Evolutionary conservation across 306 rosid species (phyloP).

Genomic region (Fragaria iinumae): DNA sequence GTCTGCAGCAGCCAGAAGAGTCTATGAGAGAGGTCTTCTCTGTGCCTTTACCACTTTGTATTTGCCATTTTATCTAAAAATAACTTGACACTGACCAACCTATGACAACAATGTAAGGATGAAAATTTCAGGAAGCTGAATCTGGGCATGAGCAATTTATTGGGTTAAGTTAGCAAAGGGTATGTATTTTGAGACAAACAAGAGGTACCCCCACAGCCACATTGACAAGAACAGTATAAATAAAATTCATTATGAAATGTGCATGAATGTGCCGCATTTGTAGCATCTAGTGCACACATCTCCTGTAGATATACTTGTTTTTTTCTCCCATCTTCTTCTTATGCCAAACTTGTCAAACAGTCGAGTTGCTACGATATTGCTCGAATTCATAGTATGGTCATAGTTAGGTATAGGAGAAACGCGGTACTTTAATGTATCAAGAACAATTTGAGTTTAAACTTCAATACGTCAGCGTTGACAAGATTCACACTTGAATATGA

Average conservation of each 20-base stretch:
- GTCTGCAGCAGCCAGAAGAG: slow-evolving; percentile 5
- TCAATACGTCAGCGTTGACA: no score
- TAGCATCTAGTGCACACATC: background rate
- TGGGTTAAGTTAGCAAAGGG: background rate
- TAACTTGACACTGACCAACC: background rate
- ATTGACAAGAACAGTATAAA: background rate
- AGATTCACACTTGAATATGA: no score
- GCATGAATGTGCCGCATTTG: slow-evolving; percentile 11
- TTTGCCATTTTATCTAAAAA: background rate
- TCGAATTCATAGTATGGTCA: background rate
- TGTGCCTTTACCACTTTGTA: background rate
- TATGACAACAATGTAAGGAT: background rate
- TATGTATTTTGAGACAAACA: background rate
- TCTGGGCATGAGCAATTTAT: background rate
- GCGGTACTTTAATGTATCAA: no score
- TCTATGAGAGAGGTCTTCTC: background rate
- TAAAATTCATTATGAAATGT: background rate
- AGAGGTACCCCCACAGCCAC: background rate
- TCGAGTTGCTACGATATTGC: background rate
- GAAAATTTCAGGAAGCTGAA: background rate
- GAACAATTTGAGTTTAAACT: no score
- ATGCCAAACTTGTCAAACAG: slow-evolving; percentile 13
- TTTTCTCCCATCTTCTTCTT: background rate
- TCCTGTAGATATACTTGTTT: background rate
- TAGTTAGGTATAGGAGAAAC: slow-evolving; percentile 3